Conservation (phyloP, 2,329 filamentous ascomycete species). For the Fusarium siculi region DNA sequence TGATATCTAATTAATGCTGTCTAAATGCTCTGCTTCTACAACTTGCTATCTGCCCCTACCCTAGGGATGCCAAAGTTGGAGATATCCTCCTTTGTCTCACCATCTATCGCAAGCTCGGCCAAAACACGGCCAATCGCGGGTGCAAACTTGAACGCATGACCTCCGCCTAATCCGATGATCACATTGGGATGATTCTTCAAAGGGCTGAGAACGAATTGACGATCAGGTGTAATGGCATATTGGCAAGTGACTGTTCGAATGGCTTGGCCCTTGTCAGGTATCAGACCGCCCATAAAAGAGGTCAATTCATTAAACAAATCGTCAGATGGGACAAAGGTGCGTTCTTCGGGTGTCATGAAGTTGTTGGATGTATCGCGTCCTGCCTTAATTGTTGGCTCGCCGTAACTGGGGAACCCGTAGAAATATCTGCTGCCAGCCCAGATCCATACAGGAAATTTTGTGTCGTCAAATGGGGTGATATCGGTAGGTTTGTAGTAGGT, state of each 20-base stretch:
- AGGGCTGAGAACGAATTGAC: slow-evolving; percentile 39
- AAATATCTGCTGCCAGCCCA: slow-evolving; percentile 19
- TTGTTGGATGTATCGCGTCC: slow-evolving; percentile 28
- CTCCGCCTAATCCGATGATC: slow-evolving; percentile 35
- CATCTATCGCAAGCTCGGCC: slow-evolving; percentile 42
- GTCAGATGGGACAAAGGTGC: slow-evolving; percentile 20
- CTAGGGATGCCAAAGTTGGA: slow-evolving; percentile 17
- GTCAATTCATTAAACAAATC: slow-evolving; percentile 9
- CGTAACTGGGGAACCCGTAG: slow-evolving; percentile 30
- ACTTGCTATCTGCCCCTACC: neutral
- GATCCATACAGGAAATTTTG: slow-evolving; percentile 33
- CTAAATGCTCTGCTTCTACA: neutral
- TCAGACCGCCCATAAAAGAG: slow-evolving; percentile 14
- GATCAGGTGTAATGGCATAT: slow-evolving; percentile 40
- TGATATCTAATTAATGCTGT: neutral
- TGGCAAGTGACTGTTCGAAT: slow-evolving; percentile 43
- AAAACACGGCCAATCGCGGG: slow-evolving; percentile 41
- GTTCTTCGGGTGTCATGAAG: slow-evolving; percentile 25
- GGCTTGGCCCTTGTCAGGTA: slow-evolving; percentile 12
- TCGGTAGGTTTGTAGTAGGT: slow-evolving; percentile 34
- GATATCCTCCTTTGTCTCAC: slow-evolving; percentile 21
- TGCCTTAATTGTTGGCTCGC: slow-evolving; percentile 33
- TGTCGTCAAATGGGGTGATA: neutral
- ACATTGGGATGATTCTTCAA: slow-evolving; percentile 28
- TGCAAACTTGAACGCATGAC: slow-evolving; percentile 42